Base-by-base conservation (phyloP, 139 green algal species). In the Micractinium sp. region DNA sequence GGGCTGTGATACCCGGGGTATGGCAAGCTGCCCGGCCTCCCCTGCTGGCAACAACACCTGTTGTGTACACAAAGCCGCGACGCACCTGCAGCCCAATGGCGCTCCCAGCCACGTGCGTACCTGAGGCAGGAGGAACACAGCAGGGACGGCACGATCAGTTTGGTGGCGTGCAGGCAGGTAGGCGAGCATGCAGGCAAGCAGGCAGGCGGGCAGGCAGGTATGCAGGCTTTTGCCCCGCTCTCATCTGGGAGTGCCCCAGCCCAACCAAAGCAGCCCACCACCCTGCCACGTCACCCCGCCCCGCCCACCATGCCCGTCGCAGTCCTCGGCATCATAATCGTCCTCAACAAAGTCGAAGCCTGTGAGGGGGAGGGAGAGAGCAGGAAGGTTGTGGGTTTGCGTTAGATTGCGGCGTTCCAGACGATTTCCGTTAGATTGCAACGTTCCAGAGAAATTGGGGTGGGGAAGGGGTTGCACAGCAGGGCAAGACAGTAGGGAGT, bases 51-150 rank as follows among this genome's bases (percentile, higher is more conserved):
- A 9, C 47, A 56, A 5, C 47, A 5, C 5, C 47, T 56, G 9
- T 56, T 56, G 9, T 56, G 47, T 56, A 9, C 47, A 56, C 47
- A 9, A 9, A 16, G 5, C 47, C 5, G 14, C 71, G 4, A 3
- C 71, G 3, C 35, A 89, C 86, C n/a, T 77, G 33, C 74, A 92
- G 90, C 16, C 95, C 95, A 22, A 94, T 89, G 56, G 95, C 95
- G 27, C 92, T 95, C 33, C 89, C 94, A 0, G 95, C 93, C 12
- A 97, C 94, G 90, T 97, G 95, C 16, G 93, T 97, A 60, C 95
- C 82, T 87, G 82, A 22, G 13, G 9, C 67, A 29, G 0, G 82
- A 16, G 81, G n/a, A 36, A 16, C 29, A 39, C 16, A 31, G 31
- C 1, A 31, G 56, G n/a, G n/a, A 0, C 18, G 31, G 31, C 16